Conservation (phyloP, 129 eudicot genomes). For the Tagetes erecta region DNA sequence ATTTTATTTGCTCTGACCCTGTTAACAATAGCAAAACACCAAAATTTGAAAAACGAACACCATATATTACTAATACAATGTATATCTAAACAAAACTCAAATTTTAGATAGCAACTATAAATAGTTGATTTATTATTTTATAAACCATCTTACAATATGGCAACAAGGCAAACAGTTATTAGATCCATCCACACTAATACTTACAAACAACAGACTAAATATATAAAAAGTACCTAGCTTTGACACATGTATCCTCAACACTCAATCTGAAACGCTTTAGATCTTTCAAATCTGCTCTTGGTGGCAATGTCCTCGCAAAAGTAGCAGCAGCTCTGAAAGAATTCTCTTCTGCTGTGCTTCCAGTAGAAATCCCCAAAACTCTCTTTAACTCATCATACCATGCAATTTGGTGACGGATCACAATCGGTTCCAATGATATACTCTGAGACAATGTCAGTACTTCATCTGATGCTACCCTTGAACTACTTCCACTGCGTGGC, state of each 20-base stretch:
- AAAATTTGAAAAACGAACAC: conserved; percentile 3
- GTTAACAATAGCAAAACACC: conserved; percentile 30
- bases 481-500: conserved; percentile 42
- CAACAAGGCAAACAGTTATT: not conserved
- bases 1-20: conserved; percentile 64
- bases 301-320: conserved; percentile 49
- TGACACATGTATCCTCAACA: conserved; percentile 50
- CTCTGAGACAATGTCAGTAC: conserved; percentile 49
- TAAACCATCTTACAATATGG: not conserved
- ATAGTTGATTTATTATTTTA: not conserved
- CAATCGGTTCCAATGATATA: conserved; percentile 61
- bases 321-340: conserved; percentile 44
- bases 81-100: conserved; percentile 6
- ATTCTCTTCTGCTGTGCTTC: conserved; percentile 51
- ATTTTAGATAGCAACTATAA: conserved; percentile 12
- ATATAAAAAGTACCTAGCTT: conserved; percentile 64
- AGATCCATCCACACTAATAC: conserved; percentile 6
- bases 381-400: conserved; percentile 58
- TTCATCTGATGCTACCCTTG: conserved; percentile 34
- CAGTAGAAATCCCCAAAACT: conserved; percentile 50
- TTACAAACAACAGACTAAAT: conserved; percentile 10
- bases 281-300: conserved; percentile 50
- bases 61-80: conserved; percentile 18
- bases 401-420: conserved; percentile 41
- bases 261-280: conserved; percentile 54